These are phyloP conservation scores for Erodium moschatum DNA, from an alignment of 441 rosid genomes.

Conservation along the genomic window DNA sequence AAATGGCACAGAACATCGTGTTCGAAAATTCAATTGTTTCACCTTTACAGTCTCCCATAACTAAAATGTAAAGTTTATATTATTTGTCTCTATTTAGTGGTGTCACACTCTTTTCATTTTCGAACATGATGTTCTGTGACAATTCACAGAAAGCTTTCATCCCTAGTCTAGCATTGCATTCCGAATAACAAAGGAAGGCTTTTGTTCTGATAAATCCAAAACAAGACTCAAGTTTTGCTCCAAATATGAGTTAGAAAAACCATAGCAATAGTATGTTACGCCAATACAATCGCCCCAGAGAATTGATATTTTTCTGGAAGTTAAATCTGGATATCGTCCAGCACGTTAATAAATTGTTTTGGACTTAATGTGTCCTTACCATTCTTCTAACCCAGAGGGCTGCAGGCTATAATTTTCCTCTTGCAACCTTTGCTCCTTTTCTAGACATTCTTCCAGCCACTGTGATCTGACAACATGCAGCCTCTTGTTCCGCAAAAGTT, in stretches of 20 bases:
- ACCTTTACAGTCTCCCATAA: no score
- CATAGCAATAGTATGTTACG: not conserved
- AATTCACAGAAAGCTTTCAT: no score
- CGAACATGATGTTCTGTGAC: no score
- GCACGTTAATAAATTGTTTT: constrained; percentile 12
- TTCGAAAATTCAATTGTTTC: no score
- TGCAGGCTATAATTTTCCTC: constrained; percentile 61
- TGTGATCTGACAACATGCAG: constrained; percentile 49
- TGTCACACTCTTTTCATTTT: no score
- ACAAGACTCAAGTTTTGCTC: not conserved
- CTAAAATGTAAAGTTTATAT: no score
- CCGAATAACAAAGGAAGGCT: not conserved
- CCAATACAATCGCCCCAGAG: not conserved
- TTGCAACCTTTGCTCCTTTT: constrained; percentile 41
- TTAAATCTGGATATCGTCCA: not conserved
- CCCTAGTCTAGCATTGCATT: not conserved
- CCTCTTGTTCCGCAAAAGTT: constrained; percentile 35
- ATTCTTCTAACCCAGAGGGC: constrained; percentile 36
- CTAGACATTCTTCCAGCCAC: constrained; percentile 77
- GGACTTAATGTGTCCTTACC: constrained; percentile 31
- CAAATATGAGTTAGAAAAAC: not conserved
- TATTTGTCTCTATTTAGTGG: no score
- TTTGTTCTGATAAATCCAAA: not conserved
- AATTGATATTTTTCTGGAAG: not conserved
- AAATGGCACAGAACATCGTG: not conserved